phyloP scores from a whole-genome alignment of 2,329 filamentous ascomycete genomes.

The Pestalotiopsis sp. region DNA sequence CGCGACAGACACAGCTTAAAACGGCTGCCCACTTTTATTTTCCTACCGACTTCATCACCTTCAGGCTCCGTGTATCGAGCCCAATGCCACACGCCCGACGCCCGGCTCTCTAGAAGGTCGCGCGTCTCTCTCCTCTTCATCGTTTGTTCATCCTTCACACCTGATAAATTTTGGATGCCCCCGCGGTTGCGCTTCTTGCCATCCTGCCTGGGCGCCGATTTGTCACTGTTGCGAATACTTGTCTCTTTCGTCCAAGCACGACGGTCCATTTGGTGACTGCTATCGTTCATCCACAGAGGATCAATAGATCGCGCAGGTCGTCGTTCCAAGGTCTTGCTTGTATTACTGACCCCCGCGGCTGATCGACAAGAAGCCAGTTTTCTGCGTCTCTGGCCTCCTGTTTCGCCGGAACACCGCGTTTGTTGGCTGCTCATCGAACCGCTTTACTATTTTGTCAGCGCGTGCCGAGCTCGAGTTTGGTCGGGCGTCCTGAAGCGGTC shows the following conservation, averaged over 20 bases:
- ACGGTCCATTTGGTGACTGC: neutral
- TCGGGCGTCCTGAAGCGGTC: neutral
- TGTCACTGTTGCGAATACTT: neutral
- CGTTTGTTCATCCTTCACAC: neutral
- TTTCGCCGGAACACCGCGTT: neutral
- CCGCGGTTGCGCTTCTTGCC: neutral
- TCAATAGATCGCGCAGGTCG: neutral
- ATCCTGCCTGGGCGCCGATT: neutral
- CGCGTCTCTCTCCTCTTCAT: neutral
- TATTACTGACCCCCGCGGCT: neutral
- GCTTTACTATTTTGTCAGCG: neutral
- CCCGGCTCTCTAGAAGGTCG: neutral
- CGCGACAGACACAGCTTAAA: neutral
- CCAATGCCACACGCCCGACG: neutral
- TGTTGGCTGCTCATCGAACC: neutral
- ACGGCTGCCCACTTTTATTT: neutral
- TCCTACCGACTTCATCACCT: neutral
- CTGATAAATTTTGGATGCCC: neutral
- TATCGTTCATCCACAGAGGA: neutral
- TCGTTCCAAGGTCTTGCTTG: neutral
- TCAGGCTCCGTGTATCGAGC: neutral
- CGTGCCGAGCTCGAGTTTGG: neutral
- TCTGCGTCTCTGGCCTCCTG: neutral
- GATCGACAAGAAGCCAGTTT: neutral
- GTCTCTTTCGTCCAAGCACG: neutral